Conservation (phyloP, 2,329 filamentous ascomycete species). For the Aureobasidium sp. region DNA sequence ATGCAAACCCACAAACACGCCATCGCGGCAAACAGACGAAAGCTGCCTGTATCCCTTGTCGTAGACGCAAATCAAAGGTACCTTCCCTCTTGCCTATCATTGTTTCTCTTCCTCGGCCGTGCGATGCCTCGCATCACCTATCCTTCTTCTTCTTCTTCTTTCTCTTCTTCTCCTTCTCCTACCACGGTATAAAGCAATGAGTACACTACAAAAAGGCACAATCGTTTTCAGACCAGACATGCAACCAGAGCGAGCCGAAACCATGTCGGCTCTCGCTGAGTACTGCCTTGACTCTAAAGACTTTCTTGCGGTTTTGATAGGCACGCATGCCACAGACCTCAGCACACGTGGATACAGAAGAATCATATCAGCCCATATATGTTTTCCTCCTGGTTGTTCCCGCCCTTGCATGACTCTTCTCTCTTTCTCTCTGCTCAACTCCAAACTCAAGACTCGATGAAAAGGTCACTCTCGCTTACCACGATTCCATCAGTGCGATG, state of each 20-base stretch:
- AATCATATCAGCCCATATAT: neutral
- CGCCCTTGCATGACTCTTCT: neutral
- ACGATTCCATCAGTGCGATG: neutral
- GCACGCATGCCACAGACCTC: neutral
- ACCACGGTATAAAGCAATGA: neutral
- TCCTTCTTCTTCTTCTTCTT: neutral
- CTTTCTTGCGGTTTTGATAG: neutral
- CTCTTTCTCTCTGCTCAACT: neutral
- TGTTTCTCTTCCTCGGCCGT: neutral
- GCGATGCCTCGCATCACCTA: neutral
- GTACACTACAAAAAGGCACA: neutral
- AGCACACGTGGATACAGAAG: neutral
- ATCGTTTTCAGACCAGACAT: neutral
- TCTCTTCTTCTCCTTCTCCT: neutral
- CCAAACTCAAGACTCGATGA: too few relatives aligned
- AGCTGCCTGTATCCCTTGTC: constrained; percentile 7
- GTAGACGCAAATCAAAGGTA: constrained; percentile 13
- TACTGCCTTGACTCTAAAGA: neutral
- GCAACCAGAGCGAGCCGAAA: neutral
- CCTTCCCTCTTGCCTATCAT: neutral
- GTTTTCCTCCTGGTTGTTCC: neutral
- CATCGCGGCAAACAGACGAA: constrained; percentile 1
- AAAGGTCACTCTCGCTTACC: neutral
- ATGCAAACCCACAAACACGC: neutral
- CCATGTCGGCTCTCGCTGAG: neutral